A percentile compares a stretch with the other conserved stretches of the same genome.
These are phyloP conservation scores for Calonectria hawksworthii DNA, from an alignment of 2,329 filamentous ascomycete species.

Conservation along the genomic window DNA sequence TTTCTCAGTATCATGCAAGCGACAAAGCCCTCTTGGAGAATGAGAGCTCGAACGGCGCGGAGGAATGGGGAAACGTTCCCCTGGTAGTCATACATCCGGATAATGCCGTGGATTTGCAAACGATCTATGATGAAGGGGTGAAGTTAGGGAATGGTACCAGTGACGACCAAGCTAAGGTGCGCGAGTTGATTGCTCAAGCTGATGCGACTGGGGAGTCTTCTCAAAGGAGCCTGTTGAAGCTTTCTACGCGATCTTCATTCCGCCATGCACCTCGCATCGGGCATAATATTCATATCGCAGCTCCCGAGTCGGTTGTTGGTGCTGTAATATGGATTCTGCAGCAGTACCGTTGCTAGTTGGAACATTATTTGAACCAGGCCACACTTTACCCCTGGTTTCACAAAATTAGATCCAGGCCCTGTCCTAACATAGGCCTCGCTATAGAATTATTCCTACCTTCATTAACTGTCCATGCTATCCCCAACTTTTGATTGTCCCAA, in stretches of 20 bases:
- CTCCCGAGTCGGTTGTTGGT: slow-evolving; percentile 14
- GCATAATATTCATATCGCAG: slow-evolving; percentile 8
- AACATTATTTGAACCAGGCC: neutral
- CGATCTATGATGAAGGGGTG: slow-evolving; percentile 11
- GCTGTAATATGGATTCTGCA: slow-evolving; percentile 26
- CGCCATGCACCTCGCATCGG: neutral
- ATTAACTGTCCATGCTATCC: too few relatives aligned
- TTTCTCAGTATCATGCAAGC: neutral
- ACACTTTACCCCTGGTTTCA: neutral
- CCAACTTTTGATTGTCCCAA: too few relatives aligned
- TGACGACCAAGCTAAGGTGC: neutral
- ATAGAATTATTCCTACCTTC: too few relatives aligned
- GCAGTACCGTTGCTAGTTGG: slow-evolving; percentile 19
- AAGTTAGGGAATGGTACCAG: slow-evolving; percentile 1
- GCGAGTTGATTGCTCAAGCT: neutral
- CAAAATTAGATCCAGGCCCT: neutral
- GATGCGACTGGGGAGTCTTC: neutral
- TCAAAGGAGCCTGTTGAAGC: slow-evolving; percentile 1
- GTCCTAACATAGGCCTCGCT: too few relatives aligned
- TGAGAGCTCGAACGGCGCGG: neutral
- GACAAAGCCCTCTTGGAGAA: neutral
- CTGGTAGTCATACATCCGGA: slow-evolving; percentile 19
- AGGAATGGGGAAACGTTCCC: neutral
- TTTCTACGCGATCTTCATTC: slow-evolving; percentile 14
- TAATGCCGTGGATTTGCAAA: slow-evolving; percentile 8